Evolutionary conservation across 1,139 yeast genomes (phyloP), one percentile per base, ranked within the genome.

Genomic region (Debaryomyces robertsiae): DNA sequence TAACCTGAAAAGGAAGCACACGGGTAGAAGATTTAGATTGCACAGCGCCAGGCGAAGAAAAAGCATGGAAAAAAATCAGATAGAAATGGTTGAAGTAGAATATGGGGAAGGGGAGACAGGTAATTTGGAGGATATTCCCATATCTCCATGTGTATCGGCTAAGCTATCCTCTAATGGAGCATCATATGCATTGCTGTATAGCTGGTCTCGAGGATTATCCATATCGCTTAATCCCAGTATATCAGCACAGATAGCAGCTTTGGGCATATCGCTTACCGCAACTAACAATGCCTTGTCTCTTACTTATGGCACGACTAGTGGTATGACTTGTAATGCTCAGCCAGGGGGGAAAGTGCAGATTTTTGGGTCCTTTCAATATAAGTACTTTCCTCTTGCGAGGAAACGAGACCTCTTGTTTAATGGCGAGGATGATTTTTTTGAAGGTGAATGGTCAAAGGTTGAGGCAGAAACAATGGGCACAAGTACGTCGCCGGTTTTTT

Each of bases 261-360:
- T 45, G 16, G 58, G 57, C 11, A 48, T 45, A 1, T 36, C 46
- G 11, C 19, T 53, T 2, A 32, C 50, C 4, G 46, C 41, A 1
- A 46, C 40, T 3, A 40, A 42, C 9, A 49, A 46, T 30, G 41
- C 47, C n/a, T 23, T 57, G 4, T 37, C 50, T 4, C 29, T 55
- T 3, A 29, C 45, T 11, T 39, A 42, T 27, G 35, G 48, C 6
- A 33, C 41, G n/a, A 32, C 51, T 1, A 57, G 58, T 4, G 29
- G 49, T 11, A 44, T 58, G 10, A 34, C 50, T 1, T 58, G 63
- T 30, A 46, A 42, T 15, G 43, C 51, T 2, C 41, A 38, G 6
- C 50, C 58, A 2, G 57, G 55, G 4, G 43, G 44, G 27, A 46
- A 39, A 19, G 53, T 50, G 9, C 61, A 57, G 38, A 52, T 59